phyloP scores from a whole-genome alignment of 192 early-diverging fungal genomes.

The Phlyctochytrium arcticum region DNA sequence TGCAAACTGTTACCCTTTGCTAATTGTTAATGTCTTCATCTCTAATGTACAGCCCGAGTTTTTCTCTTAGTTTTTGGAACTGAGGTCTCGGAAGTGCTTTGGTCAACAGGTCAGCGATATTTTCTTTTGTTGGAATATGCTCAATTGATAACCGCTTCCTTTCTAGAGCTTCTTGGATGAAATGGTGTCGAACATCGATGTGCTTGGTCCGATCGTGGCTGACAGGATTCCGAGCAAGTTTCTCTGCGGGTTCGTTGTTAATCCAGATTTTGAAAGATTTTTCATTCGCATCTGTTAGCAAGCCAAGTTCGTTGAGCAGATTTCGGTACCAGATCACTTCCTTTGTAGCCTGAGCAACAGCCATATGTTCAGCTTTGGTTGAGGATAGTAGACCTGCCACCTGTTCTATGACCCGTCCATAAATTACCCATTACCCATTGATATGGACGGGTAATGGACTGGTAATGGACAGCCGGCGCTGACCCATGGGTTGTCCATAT shows the following conservation, averaged over 20 bases:
- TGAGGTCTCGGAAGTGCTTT: constrained; percentile 14
- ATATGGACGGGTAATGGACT: too few species aligned
- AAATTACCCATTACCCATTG: too few species aligned
- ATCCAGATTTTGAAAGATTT: too few species aligned
- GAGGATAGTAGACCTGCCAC: too few species aligned
- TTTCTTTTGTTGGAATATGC: constrained; percentile 17
- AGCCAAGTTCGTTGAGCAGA: constrained; percentile 5
- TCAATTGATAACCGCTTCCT: constrained; percentile 6
- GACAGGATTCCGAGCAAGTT: constrained; percentile 13
- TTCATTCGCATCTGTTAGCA: too few species aligned
- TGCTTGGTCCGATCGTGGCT: constrained; percentile 32
- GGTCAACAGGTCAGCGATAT: constrained; percentile 30
- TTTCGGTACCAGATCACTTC: constrained; percentile 7
- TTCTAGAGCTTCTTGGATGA: constrained; percentile 25
- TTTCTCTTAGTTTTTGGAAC: background rate
- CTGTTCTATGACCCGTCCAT: too few species aligned
- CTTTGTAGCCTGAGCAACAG: background rate
- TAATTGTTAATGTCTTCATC: too few species aligned
- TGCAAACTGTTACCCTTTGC: too few species aligned
- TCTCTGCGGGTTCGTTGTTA: too few species aligned
- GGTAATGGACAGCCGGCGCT: too few species aligned
- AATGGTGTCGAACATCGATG: constrained; percentile 27
- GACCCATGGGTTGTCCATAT: too few species aligned
- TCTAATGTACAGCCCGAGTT: too few species aligned
- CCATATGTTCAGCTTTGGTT: constrained; percentile 20